A percentile compares a stretch with the other conserved stretches of the same genome.
Evolutionary conservation across 352 stramenopile species (phyloP).

Genomic region (Globisporangium spiculum): DNA sequence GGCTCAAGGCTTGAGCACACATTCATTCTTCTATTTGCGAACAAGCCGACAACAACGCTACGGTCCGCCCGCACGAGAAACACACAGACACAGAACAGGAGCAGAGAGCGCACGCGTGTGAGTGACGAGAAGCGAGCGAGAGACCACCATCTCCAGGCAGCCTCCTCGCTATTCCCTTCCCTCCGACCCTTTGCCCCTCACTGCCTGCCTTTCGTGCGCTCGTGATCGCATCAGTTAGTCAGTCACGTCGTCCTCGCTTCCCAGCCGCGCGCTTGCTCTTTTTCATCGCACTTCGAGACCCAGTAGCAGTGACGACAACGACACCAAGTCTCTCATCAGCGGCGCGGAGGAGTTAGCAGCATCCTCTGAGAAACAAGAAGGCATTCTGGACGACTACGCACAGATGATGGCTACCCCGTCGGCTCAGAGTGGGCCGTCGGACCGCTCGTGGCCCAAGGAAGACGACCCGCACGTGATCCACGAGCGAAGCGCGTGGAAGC

Average conservation of each 20-base stretch:
- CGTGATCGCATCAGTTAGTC: conserved; percentile 1
- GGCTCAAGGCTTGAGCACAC: neutral
- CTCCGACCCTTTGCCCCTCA: neutral
- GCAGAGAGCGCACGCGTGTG: neutral
- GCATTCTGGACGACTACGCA: neutral
- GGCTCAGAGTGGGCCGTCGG: neutral
- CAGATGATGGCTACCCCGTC: conserved; percentile 15
- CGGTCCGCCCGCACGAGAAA: neutral
- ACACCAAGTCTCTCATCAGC: conserved; percentile 6
- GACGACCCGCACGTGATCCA: conserved; percentile 17
- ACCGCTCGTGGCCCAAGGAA: conserved; percentile 10
- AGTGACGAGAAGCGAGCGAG: neutral
- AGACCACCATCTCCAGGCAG: neutral
- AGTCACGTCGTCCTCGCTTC: neutral
- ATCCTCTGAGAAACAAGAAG: neutral
- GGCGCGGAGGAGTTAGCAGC: conserved; percentile 4
- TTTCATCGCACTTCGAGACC: neutral
- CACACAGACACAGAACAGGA: neutral
- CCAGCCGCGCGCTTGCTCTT: conserved; percentile 3
- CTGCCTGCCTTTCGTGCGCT: neutral
- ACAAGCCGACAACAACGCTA: neutral
- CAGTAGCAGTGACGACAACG: neutral
- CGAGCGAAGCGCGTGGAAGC: conserved; percentile 19
- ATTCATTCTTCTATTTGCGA: conserved; percentile 2
- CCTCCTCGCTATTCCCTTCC: neutral